These are phyloP conservation scores for Trichocomaceae sp. DNA, from an alignment of 2,329 filamentous ascomycete species.

Conservation along the genomic window DNA sequence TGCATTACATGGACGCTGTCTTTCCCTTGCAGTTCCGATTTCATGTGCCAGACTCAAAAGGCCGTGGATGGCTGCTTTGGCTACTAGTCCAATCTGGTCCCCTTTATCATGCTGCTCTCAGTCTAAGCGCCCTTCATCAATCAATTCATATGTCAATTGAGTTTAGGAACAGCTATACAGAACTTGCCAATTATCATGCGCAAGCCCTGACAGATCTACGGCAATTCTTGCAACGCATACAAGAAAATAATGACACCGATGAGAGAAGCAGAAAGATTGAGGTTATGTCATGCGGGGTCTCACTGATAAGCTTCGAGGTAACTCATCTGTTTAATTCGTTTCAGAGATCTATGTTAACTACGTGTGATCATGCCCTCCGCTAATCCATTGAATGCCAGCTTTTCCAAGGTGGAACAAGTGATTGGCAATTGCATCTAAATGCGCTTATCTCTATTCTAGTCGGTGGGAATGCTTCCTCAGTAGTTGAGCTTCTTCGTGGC, in stretches of 20 bases:
- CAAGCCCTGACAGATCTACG: slow-evolving; percentile 13
- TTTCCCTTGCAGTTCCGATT: slow-evolving; percentile 17
- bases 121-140: slow-evolving; percentile 15
- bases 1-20: slow-evolving; percentile 17
- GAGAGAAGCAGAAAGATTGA: slow-evolving; percentile 12
- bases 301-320: slow-evolving; percentile 17
- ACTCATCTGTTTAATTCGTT: no score
- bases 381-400: slow-evolving; percentile 1
- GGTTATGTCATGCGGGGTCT: slow-evolving; percentile 15
- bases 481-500: slow-evolving; percentile 1
- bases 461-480: background rate
- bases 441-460: slow-evolving; percentile 12
- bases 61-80: slow-evolving; percentile 16
- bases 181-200: slow-evolving; percentile 14
- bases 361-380: background rate
- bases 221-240: slow-evolving; percentile 12
- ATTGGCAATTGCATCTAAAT: slow-evolving; percentile 16
- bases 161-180: slow-evolving; percentile 8
- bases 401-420: slow-evolving; percentile 15
- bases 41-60: slow-evolving; percentile 7
- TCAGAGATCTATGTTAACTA: no score
- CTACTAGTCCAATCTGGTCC: slow-evolving; percentile 13
- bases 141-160: slow-evolving; percentile 7
- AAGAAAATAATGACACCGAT: background rate
- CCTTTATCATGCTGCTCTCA: slow-evolving; percentile 16